Conservation (phyloP, 495 filamentous ascomycete genomes). For the Talaromyces nanjingensis region DNA sequence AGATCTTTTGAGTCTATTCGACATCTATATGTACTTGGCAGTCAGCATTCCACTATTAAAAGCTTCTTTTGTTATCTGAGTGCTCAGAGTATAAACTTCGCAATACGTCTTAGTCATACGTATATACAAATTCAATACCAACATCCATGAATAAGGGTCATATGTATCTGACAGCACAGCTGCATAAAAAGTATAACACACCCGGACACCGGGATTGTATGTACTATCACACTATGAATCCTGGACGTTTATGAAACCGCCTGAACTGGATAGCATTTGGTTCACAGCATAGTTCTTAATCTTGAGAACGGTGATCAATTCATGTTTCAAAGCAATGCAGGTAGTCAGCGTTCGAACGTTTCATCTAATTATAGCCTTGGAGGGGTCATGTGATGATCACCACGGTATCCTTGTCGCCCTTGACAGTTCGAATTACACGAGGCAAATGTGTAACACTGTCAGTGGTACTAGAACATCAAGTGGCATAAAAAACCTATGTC, state of each 20-base stretch:
- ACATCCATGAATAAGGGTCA: no score
- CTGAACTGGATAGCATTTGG: background rate
- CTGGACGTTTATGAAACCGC: background rate
- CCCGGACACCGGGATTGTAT: background rate
- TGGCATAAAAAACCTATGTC: background rate
- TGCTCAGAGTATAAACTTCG: no score
- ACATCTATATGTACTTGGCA: no score
- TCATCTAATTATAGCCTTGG: background rate
- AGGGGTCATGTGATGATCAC: background rate
- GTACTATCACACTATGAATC: background rate
- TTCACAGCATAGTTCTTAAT: background rate
- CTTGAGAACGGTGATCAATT: background rate
- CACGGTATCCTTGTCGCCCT: background rate
- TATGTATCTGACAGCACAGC: background rate
- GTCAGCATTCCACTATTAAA: no score
- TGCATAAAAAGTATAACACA: background rate
- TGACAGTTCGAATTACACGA: background rate
- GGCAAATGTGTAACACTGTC: background rate
- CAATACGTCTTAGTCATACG: no score
- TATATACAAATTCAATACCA: no score
- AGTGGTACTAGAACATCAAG: background rate
- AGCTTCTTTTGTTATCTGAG: no score
- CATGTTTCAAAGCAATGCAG: background rate
- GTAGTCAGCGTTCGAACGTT: background rate
- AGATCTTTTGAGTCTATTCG: no score